Percentiles rank a stretch among this genome's conserved stretches.
These are phyloP conservation scores for Pythium sp. DNA, from an alignment of 352 stramenopile genomes.

Conservation along the genomic window DNA sequence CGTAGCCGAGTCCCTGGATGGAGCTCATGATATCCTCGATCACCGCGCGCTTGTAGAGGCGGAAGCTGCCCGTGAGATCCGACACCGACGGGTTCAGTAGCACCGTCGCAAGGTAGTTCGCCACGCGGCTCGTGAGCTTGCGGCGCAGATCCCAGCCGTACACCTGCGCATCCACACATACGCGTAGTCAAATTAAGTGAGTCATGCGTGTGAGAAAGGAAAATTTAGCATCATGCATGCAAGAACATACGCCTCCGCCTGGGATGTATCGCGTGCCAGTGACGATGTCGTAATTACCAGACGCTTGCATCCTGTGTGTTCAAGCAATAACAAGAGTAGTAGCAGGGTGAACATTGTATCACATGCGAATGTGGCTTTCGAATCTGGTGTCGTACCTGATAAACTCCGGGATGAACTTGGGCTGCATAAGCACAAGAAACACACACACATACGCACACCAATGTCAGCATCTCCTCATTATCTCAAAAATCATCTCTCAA, in stretches of 20 bases:
- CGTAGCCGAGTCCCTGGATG: conserved; percentile 92
- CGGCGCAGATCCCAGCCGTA: conserved; percentile 95
- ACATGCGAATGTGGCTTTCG: background rate
- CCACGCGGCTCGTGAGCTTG: conserved; percentile 96
- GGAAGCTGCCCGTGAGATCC: conserved; percentile 97
- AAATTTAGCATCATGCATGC: background rate
- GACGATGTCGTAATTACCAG: conserved; percentile 92
- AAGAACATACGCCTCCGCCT: conserved; percentile 88
- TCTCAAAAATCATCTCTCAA: background rate
- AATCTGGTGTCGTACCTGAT: conserved; percentile 45
- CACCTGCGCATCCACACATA: conserved; percentile 47
- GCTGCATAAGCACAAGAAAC: conserved; percentile 33
- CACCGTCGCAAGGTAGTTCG: conserved; percentile 97
- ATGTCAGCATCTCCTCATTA: background rate
- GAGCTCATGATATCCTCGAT: conserved; percentile 93
- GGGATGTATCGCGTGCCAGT: conserved; percentile 94
- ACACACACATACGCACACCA: background rate
- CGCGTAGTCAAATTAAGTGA: background rate
- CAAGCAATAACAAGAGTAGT: background rate
- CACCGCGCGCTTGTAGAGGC: conserved; percentile 95
- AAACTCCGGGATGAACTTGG: conserved; percentile 96
- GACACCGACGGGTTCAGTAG: conserved; percentile 93
- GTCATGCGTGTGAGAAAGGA: background rate
- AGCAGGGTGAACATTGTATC: background rate
- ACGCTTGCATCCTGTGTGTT: conserved; percentile 55